phyloP scores from a whole-genome alignment of 164 flowering plant genomes.

The Magnolia officinalis region DNA sequence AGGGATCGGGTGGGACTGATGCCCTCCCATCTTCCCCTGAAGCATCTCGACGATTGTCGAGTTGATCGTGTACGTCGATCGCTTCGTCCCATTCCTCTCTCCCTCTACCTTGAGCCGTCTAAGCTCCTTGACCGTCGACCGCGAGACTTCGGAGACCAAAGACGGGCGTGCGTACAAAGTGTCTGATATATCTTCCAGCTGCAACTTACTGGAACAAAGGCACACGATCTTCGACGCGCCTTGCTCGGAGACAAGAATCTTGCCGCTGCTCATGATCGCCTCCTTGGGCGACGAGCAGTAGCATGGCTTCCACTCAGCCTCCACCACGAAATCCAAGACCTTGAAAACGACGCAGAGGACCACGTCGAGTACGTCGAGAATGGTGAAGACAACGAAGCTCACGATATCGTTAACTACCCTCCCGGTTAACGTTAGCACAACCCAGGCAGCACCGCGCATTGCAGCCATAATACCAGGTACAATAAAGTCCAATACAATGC shows the following conservation, averaged over 20 bases:
- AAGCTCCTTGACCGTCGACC: constrained; percentile 41
- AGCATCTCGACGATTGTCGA: constrained; percentile 80
- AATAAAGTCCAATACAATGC: not conserved
- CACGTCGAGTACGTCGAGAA: constrained; percentile 71
- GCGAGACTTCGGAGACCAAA: constrained; percentile 57
- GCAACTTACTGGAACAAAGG: constrained; percentile 51
- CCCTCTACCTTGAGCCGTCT: constrained; percentile 28
- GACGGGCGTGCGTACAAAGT: constrained; percentile 79
- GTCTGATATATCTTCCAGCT: constrained; percentile 85
- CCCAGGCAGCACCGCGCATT: constrained; percentile 27
- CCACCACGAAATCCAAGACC: constrained; percentile 58
- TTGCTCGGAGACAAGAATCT: constrained; percentile 71
- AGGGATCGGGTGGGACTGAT: constrained; percentile 39
- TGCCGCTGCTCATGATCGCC: constrained; percentile 56
- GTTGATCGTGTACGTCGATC: constrained; percentile 56
- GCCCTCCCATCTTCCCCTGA: constrained; percentile 63
- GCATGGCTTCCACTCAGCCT: constrained; percentile 86
- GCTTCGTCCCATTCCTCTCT: constrained; percentile 17
- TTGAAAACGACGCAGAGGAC: constrained; percentile 62
- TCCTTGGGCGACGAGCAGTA: constrained; percentile 75
- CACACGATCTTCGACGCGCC: constrained; percentile 70
- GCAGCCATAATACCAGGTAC: constrained; percentile 16
- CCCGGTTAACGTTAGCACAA: constrained; percentile 32
- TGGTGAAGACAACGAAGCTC: constrained; percentile 66
- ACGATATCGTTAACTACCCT: constrained; percentile 45